Conservation (phyloP, 345 rosid genomes). For the Eutrema yunnanense region DNA sequence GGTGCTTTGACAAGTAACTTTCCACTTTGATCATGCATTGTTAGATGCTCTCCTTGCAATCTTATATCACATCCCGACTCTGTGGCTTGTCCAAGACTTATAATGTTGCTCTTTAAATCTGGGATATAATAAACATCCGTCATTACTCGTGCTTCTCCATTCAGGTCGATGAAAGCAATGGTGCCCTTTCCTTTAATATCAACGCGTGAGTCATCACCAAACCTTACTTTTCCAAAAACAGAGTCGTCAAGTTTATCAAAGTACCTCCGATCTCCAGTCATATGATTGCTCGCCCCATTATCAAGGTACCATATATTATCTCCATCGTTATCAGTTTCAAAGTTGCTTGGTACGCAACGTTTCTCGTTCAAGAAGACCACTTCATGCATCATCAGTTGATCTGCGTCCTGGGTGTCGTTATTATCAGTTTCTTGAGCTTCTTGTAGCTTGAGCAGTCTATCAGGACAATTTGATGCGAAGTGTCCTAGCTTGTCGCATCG, state of each 20-base stretch:
- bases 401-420: not conserved
- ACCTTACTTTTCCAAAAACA: not conserved
- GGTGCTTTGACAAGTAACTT: not conserved
- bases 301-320: not conserved
- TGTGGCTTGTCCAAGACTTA: not conserved
- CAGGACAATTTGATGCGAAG: not conserved
- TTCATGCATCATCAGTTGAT: not conserved
- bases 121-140: not conserved
- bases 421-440: not conserved
- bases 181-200: not conserved
- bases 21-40: not conserved
- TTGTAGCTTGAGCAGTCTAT: not conserved
- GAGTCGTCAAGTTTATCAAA: not conserved
- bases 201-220: not conserved
- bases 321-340: not conserved
- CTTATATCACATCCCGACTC: not conserved
- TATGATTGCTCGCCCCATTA: not conserved
- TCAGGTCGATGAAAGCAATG: not conserved
- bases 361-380: not conserved
- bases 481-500: not conserved
- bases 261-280: not conserved
- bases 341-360: not conserved
- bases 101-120: not conserved
- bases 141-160: not conserved
- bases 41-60: not conserved